phyloP scores from a whole-genome alignment of 768 basidiomycete genomes.

The Mycena amicta region DNA sequence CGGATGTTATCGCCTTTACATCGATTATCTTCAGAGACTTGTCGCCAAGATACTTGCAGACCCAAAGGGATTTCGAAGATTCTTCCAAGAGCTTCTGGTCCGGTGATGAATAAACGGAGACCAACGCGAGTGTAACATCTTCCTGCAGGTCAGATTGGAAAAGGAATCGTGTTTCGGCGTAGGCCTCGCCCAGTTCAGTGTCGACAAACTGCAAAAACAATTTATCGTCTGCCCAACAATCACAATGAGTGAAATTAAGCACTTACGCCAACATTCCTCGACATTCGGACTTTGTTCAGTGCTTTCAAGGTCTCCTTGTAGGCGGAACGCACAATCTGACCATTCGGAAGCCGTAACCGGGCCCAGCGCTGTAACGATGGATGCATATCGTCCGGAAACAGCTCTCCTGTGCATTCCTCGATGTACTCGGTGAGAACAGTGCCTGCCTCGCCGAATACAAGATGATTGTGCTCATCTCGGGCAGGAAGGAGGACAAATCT shows the following conservation, averaged over 20 bases:
- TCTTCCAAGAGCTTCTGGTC: slow-evolving; percentile 15
- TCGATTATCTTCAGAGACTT: slow-evolving; percentile 12
- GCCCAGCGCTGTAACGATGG: slow-evolving; percentile 20
- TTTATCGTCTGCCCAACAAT: background rate
- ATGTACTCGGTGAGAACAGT: background rate
- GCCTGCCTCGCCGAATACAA: background rate
- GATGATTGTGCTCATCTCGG: slow-evolving; percentile 1
- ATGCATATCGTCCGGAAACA: background rate
- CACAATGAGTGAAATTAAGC: background rate
- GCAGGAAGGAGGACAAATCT: slow-evolving; percentile 18
- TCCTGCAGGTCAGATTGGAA: background rate
- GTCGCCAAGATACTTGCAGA: slow-evolving; percentile 22
- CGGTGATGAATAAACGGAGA: slow-evolving; percentile 25
- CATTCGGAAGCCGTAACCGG: slow-evolving; percentile 24
- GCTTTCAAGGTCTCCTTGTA: slow-evolving; percentile 22
- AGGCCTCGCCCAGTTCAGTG: background rate
- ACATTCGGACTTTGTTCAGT: slow-evolving; percentile 2
- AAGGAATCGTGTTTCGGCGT: background rate
- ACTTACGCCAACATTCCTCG: slow-evolving; percentile 27
- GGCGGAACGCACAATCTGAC: slow-evolving; percentile 22
- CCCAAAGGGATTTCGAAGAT: slow-evolving; percentile 25
- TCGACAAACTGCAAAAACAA: background rate
- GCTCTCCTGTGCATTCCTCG: too few relatives aligned
- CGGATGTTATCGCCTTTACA: slow-evolving; percentile 18
- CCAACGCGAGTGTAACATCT: slow-evolving; percentile 17